A percentile compares a stretch with the other conserved stretches of the same genome.
phyloP scores from a whole-genome alignment of 495 filamentous ascomycete species.

The Hyaloscypha hepaticicola region DNA sequence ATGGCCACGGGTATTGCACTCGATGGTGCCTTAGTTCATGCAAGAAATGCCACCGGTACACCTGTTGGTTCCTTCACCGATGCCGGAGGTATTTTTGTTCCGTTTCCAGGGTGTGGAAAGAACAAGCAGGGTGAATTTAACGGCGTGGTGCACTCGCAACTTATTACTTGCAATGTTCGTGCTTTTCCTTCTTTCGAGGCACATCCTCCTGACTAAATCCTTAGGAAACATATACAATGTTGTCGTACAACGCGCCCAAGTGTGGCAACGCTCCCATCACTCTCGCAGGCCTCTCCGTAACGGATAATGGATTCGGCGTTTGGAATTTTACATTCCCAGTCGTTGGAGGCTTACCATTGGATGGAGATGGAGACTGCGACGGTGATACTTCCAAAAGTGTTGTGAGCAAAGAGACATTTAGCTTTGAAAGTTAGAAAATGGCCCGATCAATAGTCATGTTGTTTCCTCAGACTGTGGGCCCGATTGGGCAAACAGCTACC shows the following conservation, averaged over 20 bases:
- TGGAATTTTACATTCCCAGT: slow-evolving; percentile 12
- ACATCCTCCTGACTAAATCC: no score
- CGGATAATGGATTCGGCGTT: slow-evolving; percentile 11
- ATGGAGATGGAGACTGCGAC: slow-evolving; percentile 5
- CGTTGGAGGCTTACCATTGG: background rate
- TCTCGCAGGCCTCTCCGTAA: slow-evolving; percentile 6
- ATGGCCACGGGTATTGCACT: background rate
- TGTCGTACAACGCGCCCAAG: slow-evolving; percentile 9
- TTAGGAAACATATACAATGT: slow-evolving; percentile 14
- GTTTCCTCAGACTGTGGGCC: no score
- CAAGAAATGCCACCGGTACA: slow-evolving; percentile 3
- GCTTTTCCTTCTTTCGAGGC: background rate
- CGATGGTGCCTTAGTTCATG: slow-evolving; percentile 3
- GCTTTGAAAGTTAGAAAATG: no score
- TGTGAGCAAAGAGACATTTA: no score
- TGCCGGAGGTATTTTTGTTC: slow-evolving; percentile 6
- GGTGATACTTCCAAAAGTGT: background rate
- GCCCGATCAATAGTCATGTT: no score
- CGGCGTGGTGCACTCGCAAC: slow-evolving; percentile 7
- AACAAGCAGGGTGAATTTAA: slow-evolving; percentile 7
- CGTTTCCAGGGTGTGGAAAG: slow-evolving; percentile 14
- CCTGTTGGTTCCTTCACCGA: slow-evolving; percentile 12
- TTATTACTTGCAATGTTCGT: slow-evolving; percentile 10
- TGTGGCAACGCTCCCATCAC: slow-evolving; percentile 1
- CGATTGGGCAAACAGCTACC: no score